Evolutionary conservation across 768 basidiomycete species (phyloP), one percentile per base, ranked within the genome.

Genomic region (Termitomyces sp.): DNA sequence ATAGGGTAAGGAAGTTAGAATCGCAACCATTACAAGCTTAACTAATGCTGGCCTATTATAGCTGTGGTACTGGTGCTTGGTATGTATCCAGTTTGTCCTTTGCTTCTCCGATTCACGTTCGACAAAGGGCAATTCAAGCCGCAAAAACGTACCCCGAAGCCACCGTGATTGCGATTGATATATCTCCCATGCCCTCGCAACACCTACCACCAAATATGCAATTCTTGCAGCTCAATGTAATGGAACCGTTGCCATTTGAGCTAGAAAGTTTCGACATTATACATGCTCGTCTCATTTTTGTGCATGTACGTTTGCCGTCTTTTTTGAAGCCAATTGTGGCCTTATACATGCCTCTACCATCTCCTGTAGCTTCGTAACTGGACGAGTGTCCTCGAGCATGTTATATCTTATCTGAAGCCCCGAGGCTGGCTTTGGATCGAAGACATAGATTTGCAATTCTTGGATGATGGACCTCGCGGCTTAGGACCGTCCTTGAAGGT

Each of bases 401-500:
- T 54, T 2, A 43, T 46, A 12, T 24, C 53, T 7, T 32, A 53
- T 7, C 15, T 49, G 32, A 57, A 53, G 24, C 51, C 56, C 26
- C 40, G 42, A 26, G 56, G 56, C 9, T 57, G 51, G 51, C 41
- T 57, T 12, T 49, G 28, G 43, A 30, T 57, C 10, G 51, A 57
- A 19, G 51, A 57, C 11, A 21, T 43, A 12, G 51, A 51, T 30
- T 12, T 37, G 9, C 8, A 42, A 5, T 34, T 48, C 14, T 49
- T 43, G 28, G n/a, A 45, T 5, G 47, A 58, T 28, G 32, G 17
- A 19, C 35, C 53, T 5, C 28, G n/a, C 5, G 48, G 43, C 19
- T n/a, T 51, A n/a, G 46, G 42, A 41, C 57, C 43, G 3, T n/a
- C 5, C 4, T 24, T 26, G 3, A 48, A 54, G 21, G 5, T 32